Percentiles rank a stretch among this genome's conserved stretches.
Conservation (phyloP, 2,329 filamentous ascomycete species). For the Aspergillus fischeri region DNA sequence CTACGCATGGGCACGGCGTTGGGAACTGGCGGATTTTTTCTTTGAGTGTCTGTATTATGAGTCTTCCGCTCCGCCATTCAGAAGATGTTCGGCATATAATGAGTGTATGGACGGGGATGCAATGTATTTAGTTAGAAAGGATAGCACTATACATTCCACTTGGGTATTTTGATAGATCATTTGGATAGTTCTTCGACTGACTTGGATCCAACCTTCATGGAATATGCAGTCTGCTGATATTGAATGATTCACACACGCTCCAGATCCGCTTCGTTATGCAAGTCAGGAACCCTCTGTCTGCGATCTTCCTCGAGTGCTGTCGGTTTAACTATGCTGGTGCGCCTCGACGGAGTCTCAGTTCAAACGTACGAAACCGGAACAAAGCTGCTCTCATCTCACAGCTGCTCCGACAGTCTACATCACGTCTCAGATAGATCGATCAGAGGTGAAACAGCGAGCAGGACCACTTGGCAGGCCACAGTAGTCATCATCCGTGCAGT, state of each 20-base stretch:
- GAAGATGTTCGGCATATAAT: slow-evolving; percentile 5
- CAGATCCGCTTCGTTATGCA: not conserved
- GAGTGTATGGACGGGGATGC: slow-evolving; percentile 9
- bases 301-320: not conserved
- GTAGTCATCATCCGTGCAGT: not conserved
- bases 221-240: not conserved
- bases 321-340: not conserved
- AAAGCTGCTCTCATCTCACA: not conserved
- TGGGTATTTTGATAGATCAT: slow-evolving; percentile 8
- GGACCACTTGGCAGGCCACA: not conserved
- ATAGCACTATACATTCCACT: slow-evolving; percentile 19
- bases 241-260: too few relatives aligned
- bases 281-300: not conserved
- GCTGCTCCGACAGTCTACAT: not conserved
- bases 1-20: slow-evolving; percentile 36
- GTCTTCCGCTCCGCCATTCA: slow-evolving; percentile 5
- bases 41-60: slow-evolving; percentile 8
- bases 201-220: not conserved
- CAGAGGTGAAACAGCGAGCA: not conserved
- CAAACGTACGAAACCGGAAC: not conserved
- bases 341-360: not conserved
- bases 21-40: slow-evolving; percentile 12
- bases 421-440: not conserved
- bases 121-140: slow-evolving; percentile 18
- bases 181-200: not conserved